Evolutionary conservation across 1,284 basidiomycete genomes (phyloP).

Genomic region (Singerocomus rubriflavus): DNA sequence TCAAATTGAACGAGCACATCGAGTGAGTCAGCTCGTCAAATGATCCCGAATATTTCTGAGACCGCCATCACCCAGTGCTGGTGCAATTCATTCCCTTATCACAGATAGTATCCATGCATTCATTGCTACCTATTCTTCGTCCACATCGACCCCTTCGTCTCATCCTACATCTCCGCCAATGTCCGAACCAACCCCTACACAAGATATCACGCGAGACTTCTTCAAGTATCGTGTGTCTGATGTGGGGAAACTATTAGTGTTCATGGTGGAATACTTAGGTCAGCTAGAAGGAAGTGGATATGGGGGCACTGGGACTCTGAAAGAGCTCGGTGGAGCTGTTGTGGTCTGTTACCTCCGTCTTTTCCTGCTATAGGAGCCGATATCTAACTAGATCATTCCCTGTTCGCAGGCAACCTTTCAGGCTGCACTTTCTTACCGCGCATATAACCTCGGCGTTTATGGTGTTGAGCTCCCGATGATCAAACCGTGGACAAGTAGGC

Average conservation of each 20-base stretch:
- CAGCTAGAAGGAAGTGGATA: constrained; percentile 28
- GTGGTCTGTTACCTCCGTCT: constrained; percentile 46
- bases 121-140: constrained; percentile 63
- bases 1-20: constrained; percentile 72
- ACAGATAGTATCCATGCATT: constrained; percentile 63
- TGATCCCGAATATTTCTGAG: constrained; percentile 2
- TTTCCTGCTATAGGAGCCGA: background rate
- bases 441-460: constrained; percentile 71
- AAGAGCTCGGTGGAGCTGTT: constrained; percentile 46
- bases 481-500: constrained; percentile 83
- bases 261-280: constrained; percentile 42
- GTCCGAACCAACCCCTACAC: constrained; percentile 34
- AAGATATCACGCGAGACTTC: constrained; percentile 83
- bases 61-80: constrained; percentile 35
- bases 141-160: constrained; percentile 35
- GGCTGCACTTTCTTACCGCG: constrained; percentile 72
- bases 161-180: constrained; percentile 9
- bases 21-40: constrained; percentile 41
- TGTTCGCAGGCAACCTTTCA: constrained; percentile 60
- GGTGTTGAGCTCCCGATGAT: constrained; percentile 70
- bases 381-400: background rate
- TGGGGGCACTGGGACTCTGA: constrained; percentile 24
- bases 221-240: constrained; percentile 73
- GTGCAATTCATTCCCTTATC: constrained; percentile 54
- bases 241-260: constrained; percentile 54